Percentiles rank a stretch among this genome's conserved stretches.
Conservation (phyloP, 352 stramenopile genomes). For the Phytophthora rubi region DNA sequence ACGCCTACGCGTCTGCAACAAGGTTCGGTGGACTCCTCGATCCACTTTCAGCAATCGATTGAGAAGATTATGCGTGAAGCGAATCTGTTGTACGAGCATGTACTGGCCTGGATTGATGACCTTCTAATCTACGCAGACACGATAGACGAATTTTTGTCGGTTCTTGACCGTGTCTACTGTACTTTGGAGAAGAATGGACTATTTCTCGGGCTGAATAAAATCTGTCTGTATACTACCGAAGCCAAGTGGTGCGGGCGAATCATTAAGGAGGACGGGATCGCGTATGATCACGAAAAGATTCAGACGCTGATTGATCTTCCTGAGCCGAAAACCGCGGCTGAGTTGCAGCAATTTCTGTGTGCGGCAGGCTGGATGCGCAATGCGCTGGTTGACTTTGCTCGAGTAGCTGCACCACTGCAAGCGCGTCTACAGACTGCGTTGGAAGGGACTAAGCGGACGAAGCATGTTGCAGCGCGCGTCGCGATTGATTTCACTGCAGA, state of each 20-base stretch:
- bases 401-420: slow-evolving; percentile 11
- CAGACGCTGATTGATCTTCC: slow-evolving; percentile 9
- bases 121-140: slow-evolving; percentile 8
- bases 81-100: slow-evolving; percentile 8
- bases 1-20: slow-evolving; percentile 6
- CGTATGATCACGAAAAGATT: slow-evolving; percentile 7
- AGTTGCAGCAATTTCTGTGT: slow-evolving; percentile 9
- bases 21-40: slow-evolving; percentile 10
- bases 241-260: slow-evolving; percentile 12
- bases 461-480: background rate
- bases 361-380: slow-evolving; percentile 12
- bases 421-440: background rate
- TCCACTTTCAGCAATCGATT: slow-evolving; percentile 15
- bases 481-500: background rate
- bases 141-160: slow-evolving; percentile 12
- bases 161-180: slow-evolving; percentile 6
- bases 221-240: slow-evolving; percentile 2
- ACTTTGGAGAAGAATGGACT: slow-evolving; percentile 4
- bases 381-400: slow-evolving; percentile 8
- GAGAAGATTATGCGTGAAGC: slow-evolving; percentile 15
- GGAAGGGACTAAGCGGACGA: slow-evolving; percentile 1
- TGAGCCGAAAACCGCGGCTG: slow-evolving; percentile 1
- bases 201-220: slow-evolving; percentile 13
- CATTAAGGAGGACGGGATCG: slow-evolving; percentile 1
- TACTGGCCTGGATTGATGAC: slow-evolving; percentile 11